A percentile compares a stretch with the other conserved stretches of the same genome.
Evolutionary conservation across 2,329 filamentous ascomycete species (phyloP).

Genomic region (Pseudonectria buxi): DNA sequence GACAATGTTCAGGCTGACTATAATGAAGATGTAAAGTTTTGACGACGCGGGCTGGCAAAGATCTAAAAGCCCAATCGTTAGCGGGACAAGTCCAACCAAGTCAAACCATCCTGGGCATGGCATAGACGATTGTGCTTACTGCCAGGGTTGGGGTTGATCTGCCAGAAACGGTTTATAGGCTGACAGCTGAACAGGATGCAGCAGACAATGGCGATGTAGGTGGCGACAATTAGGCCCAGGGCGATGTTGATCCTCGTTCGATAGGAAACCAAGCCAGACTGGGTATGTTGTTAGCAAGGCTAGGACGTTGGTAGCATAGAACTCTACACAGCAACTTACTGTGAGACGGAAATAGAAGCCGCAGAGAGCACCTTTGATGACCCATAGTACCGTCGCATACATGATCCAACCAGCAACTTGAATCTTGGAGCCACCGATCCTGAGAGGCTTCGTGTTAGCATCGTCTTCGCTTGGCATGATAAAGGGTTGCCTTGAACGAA

Average conservation of each 20-base stretch:
- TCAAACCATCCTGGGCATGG: constrained; percentile 10
- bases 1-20: constrained; percentile 30
- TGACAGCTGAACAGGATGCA: constrained; percentile 29
- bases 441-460: constrained; percentile 10
- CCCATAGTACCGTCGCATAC: constrained; percentile 45
- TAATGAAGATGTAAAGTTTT: constrained; percentile 31
- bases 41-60: constrained; percentile 34
- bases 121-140: constrained; percentile 22
- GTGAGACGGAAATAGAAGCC: constrained; percentile 47
- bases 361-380: constrained; percentile 45
- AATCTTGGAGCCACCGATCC: constrained; percentile 45
- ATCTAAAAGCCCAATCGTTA: constrained; percentile 36
- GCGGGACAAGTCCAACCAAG: constrained; percentile 2
- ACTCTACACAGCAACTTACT: constrained; percentile 23
- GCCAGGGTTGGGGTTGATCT: constrained; percentile 36
- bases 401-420: constrained; percentile 46
- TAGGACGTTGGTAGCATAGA: constrained; percentile 18
- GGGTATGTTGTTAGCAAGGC: constrained; percentile 20
- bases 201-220: constrained; percentile 27
- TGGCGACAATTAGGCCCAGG: constrained; percentile 26
- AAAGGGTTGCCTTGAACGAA: constrained; percentile 3
- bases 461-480: constrained; percentile 2
- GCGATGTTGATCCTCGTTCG: constrained; percentile 25
- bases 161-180: constrained; percentile 33
- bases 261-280: constrained; percentile 14